Conservation (phyloP, 1,284 basidiomycete genomes). For the Melampsora larici-populina region DNA sequence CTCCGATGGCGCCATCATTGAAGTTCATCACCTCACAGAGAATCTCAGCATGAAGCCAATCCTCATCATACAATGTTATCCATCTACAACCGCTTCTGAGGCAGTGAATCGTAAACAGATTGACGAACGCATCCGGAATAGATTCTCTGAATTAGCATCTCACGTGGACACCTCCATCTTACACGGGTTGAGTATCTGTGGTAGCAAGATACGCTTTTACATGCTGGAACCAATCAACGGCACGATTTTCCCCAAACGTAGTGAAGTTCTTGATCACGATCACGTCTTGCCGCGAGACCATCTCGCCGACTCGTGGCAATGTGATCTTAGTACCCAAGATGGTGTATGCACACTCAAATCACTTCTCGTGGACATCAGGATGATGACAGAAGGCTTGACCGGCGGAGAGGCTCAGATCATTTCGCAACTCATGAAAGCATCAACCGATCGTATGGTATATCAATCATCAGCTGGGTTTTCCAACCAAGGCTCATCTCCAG, state of each 20-base stretch:
- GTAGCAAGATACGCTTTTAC: slow-evolving; percentile 20
- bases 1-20: not conserved
- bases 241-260: slow-evolving; percentile 14
- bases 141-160: slow-evolving; percentile 11
- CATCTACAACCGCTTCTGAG: not conserved
- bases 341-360: slow-evolving; percentile 21
- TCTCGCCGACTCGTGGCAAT: slow-evolving; percentile 24
- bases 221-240: slow-evolving; percentile 24
- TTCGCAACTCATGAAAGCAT: slow-evolving; percentile 9
- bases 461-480: not conserved
- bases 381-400: slow-evolving; percentile 2
- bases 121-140: slow-evolving; percentile 18
- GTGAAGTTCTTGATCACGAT: not conserved
- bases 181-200: slow-evolving; percentile 28
- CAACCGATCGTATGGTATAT: not conserved
- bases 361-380: not conserved
- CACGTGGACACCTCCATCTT: slow-evolving; percentile 14
- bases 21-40: slow-evolving; percentile 7
- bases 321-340: slow-evolving; percentile 10
- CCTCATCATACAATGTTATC: slow-evolving; percentile 14
- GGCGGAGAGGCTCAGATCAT: not conserved
- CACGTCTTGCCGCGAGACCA: slow-evolving; percentile 14
- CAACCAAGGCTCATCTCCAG: not conserved
- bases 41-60: slow-evolving; percentile 1
- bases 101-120: slow-evolving; percentile 25